Conservation (phyloP, 441 rosid species). For the Adansonia rubrostipa region DNA sequence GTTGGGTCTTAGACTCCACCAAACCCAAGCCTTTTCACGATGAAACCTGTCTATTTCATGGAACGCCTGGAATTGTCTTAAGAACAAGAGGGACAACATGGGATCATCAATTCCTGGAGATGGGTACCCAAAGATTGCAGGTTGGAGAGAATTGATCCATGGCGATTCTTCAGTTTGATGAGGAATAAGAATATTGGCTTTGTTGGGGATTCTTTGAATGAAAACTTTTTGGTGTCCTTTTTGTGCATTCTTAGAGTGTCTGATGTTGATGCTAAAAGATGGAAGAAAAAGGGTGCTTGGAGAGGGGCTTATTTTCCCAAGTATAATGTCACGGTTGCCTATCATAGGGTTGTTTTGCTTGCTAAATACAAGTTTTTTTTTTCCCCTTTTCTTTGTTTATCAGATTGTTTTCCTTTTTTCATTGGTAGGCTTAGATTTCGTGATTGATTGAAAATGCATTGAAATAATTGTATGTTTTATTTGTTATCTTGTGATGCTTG, state of each 20-base stretch:
- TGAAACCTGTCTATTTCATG: constrained; percentile 91
- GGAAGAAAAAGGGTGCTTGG: constrained; percentile 96
- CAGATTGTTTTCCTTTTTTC: not conserved
- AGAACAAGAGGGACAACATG: constrained; percentile 72
- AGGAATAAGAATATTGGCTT: constrained; percentile 80
- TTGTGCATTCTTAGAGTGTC: constrained; percentile 78
- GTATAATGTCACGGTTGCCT: constrained; percentile 80
- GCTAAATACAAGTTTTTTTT: constrained; percentile 59
- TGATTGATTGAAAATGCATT: not conserved
- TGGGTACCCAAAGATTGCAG: constrained; percentile 76
- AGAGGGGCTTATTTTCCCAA: constrained; percentile 86
- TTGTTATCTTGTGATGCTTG: constrained; percentile 6
- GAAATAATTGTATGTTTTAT: not conserved
- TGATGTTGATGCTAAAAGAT: constrained; percentile 67
- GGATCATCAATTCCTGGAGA: constrained; percentile 75
- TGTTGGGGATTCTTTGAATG: constrained; percentile 88
- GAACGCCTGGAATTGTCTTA: constrained; percentile 88
- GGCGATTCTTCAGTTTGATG: constrained; percentile 56
- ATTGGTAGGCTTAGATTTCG: not conserved
- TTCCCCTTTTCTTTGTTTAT: no score
- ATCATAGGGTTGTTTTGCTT: constrained; percentile 87
- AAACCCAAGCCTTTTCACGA: constrained; percentile 56
- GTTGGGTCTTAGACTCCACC: constrained; percentile 54
- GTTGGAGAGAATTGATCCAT: constrained; percentile 64
- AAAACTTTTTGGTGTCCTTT: constrained; percentile 79